These are phyloP conservation scores for Candida insectalens DNA, from an alignment of 805 yeast genomes.

Conservation along the genomic window DNA sequence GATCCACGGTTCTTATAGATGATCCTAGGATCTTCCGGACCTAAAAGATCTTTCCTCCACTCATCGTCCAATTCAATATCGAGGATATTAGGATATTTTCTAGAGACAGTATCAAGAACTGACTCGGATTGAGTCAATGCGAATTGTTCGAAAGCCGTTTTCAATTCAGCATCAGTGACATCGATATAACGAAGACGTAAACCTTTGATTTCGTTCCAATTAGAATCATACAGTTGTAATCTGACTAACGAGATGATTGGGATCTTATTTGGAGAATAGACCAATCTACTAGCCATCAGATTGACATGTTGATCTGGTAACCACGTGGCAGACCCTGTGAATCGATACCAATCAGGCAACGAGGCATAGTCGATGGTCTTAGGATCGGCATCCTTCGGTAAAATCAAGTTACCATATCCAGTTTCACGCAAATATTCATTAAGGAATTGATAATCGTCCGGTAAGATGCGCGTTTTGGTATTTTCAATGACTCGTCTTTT, in stretches of 20 bases:
- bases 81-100: conserved; percentile 23
- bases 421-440: conserved; percentile 15
- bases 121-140: conserved; percentile 19
- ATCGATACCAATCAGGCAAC: conserved; percentile 32
- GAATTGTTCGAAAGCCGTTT: conserved; percentile 17
- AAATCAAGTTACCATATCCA: conserved; percentile 14
- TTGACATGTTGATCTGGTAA: conserved; percentile 39
- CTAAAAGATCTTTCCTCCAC: conserved; percentile 20
- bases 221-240: conserved; percentile 33
- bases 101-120: conserved; percentile 16
- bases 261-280: conserved; percentile 26
- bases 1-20: conserved; percentile 25
- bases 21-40: conserved; percentile 45
- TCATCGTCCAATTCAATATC: conserved; percentile 21
- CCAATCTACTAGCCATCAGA: conserved; percentile 34
- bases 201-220: conserved; percentile 35
- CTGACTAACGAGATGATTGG: conserved; percentile 34
- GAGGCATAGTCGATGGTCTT: conserved; percentile 14
- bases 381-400: conserved; percentile 4
- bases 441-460: conserved; percentile 19
- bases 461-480: conserved; percentile 13
- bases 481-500: conserved; percentile 6
- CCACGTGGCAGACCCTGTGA: conserved; percentile 45
- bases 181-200: conserved; percentile 26
- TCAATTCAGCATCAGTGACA: conserved; percentile 21